phyloP scores from a whole-genome alignment of 106 monocot genomes.

The Cymbidium sinense region DNA sequence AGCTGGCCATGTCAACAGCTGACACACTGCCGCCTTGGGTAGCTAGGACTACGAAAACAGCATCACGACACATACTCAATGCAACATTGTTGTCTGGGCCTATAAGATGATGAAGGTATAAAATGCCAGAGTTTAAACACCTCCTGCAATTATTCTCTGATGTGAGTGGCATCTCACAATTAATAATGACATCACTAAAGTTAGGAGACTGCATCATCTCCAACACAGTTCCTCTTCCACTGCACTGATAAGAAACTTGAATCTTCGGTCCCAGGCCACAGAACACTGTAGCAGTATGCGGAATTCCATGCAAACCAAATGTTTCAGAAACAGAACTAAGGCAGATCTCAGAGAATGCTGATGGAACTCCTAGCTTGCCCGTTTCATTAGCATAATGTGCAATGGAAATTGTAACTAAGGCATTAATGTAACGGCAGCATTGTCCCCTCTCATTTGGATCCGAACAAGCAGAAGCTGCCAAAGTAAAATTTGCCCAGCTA shows the following conservation, averaged over 20 bases:
- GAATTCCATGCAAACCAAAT: conserved; percentile 59
- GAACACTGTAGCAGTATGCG: conserved; percentile 32
- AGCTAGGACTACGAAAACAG: conserved; percentile 77
- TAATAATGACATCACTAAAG: conserved; percentile 55
- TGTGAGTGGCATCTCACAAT: conserved; percentile 53
- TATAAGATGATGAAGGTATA: conserved; percentile 68
- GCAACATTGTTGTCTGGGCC: conserved; percentile 73
- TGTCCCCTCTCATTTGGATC: conserved; percentile 40
- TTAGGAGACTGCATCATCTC: conserved; percentile 92
- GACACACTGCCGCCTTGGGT: conserved; percentile 45
- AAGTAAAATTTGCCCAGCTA: conserved; percentile 73
- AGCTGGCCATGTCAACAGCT: conserved; percentile 47
- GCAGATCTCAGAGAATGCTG: conserved; percentile 67
- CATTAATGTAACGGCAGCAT: conserved; percentile 90
- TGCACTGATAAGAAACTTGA: conserved; percentile 73
- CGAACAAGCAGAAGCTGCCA: conserved; percentile 56
- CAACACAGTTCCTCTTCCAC: conserved; percentile 65
- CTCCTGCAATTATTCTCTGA: conserved; percentile 52
- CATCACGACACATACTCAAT: conserved; percentile 78
- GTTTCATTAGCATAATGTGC: conserved; percentile 73
- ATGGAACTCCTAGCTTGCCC: conserved; percentile 74
- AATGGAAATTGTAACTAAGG: conserved; percentile 72
- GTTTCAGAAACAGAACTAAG: conserved; percentile 53
- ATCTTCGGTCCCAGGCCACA: conserved; percentile 89
- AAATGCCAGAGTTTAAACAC: conserved; percentile 82